Percentiles rank a stretch among this genome's conserved stretches.
phyloP scores from a whole-genome alignment of 345 rosid species.

The Pistacia integerrima region DNA sequence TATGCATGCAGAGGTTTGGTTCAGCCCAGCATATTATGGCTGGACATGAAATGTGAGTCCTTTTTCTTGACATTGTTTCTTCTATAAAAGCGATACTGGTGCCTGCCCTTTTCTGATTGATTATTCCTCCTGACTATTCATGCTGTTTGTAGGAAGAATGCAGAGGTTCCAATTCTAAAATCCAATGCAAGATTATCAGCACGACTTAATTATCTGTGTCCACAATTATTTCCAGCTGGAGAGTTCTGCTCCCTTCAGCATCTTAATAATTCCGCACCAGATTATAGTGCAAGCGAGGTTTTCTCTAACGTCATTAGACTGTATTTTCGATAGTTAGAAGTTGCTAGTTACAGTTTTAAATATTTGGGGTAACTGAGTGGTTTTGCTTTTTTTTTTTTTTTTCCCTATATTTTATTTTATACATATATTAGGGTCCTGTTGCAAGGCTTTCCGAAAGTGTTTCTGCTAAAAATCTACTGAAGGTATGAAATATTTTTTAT shows the following conservation, averaged over 20 bases:
- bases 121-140: not conserved
- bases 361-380: conserved; percentile 13
- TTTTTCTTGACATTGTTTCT: conserved; percentile 15
- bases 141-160: conserved; percentile 61
- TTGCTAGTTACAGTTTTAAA: conserved; percentile 4
- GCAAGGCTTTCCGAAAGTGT: conserved; percentile 37
- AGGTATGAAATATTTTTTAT: conserved; percentile 49
- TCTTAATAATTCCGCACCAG: conserved; percentile 25
- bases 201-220: conserved; percentile 82
- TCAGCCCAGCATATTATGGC: conserved; percentile 83
- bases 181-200: conserved; percentile 83
- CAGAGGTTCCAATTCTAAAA: conserved; percentile 75
- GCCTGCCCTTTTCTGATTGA: not conserved
- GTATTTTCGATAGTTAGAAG: not conserved
- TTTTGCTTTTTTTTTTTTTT: conserved; percentile 14
- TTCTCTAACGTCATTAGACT: conserved; percentile 23
- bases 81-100: conserved; percentile 4
- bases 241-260: conserved; percentile 69
- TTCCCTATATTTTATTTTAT: not conserved
- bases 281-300: conserved; percentile 48
- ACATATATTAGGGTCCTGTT: conserved; percentile 40
- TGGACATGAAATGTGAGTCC: conserved; percentile 73
- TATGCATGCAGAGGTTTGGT: conserved; percentile 82
- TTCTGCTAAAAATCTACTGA: conserved; percentile 89
- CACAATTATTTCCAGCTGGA: conserved; percentile 91